Percentiles rank a stretch among this genome's conserved stretches.
Conservation (phyloP, 768 basidiomycete genomes). For the Psilocybe azurescens region DNA sequence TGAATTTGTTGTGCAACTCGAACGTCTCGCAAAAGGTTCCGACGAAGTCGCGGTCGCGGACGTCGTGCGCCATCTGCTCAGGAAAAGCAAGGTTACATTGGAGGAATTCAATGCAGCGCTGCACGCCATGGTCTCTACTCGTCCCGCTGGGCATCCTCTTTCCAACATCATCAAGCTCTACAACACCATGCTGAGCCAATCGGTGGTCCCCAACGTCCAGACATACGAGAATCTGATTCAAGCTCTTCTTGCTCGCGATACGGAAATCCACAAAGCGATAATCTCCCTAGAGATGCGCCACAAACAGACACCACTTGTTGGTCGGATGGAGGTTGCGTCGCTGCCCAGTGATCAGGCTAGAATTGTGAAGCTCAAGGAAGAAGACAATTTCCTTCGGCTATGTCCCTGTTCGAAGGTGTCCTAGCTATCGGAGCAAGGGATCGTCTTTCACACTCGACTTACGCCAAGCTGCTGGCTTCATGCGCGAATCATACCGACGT, state of each 20-base stretch:
- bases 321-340: slow-evolving; percentile 23
- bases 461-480: slow-evolving; percentile 61
- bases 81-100: slow-evolving; percentile 39
- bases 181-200: slow-evolving; percentile 67
- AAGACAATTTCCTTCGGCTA: slow-evolving; percentile 76
- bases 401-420: slow-evolving; percentile 74
- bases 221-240: slow-evolving; percentile 70
- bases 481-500: slow-evolving; percentile 63
- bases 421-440: slow-evolving; percentile 38
- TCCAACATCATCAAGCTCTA: slow-evolving; percentile 68
- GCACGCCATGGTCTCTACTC: slow-evolving; percentile 51
- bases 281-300: slow-evolving; percentile 45
- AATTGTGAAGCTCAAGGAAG: slow-evolving; percentile 52
- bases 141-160: slow-evolving; percentile 57
- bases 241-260: slow-evolving; percentile 69
- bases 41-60: slow-evolving; percentile 15
- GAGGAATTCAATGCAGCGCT: slow-evolving; percentile 70
- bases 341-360: slow-evolving; percentile 39
- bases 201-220: slow-evolving; percentile 61
- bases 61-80: slow-evolving; percentile 33
- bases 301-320: slow-evolving; percentile 38
- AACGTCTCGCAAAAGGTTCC: slow-evolving; percentile 13
- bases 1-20: background rate
- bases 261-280: slow-evolving; percentile 59
- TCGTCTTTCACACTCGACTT: slow-evolving; percentile 44